Base-by-base conservation (phyloP, 169 alveolate species). In the Theileria sp. region DNA sequence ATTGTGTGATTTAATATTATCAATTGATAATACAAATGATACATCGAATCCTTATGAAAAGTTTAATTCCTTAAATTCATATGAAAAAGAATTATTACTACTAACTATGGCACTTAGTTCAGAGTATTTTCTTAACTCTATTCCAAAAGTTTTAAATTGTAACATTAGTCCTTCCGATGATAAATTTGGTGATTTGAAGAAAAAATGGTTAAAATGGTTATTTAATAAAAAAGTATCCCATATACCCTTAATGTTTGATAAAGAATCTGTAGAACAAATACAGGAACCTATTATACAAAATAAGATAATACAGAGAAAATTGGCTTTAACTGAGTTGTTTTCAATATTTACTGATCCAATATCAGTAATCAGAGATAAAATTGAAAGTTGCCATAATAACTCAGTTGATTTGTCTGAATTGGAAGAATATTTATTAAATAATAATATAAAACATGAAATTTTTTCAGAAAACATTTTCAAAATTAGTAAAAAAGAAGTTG, bases 81-180 rank as follows among this genome's bases (percentile, higher is more conserved):
- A 66, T 76, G 89, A 83, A 68, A 51, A 58, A 10, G 89, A 83
- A 38, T 44, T 83, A 58, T 68, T 76, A 6, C 50, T 83, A 26
- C 82, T 83, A 6, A 51, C 86, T 21, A 28, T 77, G 50, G 75
- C 54, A 17, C 49, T 83, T 23, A 60, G 60, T 1, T 30, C 76
- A 21, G 82, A 77, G 15, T 83, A 83, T 61, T 56, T 51, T 32
- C 49, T 68, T 23, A 80, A 67, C 19, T 25, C 77, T 17, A 44
- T 71, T 12, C 0, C 78, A 30, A n/a, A 62, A n/a, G 9, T 61
- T 0, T 6, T 83, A 44, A 56, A 67, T 26, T 51, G 36, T 21
- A 36, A 36, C 10, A 67, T 12, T 34, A 50, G 13, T 0, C 7
- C 17, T 4, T 34, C 8, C 5, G 54, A 21, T 44, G 34, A 0